phyloP scores from a whole-genome alignment of 2,329 filamentous ascomycete species.

The Xylaria hypoxylon region DNA sequence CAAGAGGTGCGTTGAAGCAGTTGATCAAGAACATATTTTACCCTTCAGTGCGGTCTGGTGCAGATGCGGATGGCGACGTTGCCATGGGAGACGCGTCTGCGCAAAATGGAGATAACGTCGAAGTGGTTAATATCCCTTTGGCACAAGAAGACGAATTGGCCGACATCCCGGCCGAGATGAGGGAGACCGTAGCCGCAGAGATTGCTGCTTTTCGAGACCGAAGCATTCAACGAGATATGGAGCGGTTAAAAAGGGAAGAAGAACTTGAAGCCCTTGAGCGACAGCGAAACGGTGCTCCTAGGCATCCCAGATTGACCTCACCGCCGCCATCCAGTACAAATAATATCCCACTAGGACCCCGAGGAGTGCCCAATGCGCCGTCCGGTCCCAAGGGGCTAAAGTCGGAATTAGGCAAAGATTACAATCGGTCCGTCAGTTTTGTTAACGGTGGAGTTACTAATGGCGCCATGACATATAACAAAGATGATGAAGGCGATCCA shows the following conservation, averaged over 20 bases:
- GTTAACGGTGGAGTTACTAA: conserved; percentile 81
- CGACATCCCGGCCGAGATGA: conserved; percentile 96
- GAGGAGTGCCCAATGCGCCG: conserved; percentile 78
- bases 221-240: conserved; percentile 87
- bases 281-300: conserved; percentile 72
- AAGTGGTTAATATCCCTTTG: conserved; percentile 90
- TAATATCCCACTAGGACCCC: conserved; percentile 80
- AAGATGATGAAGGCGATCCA: conserved; percentile 87
- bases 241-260: conserved; percentile 88
- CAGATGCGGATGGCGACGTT: conserved; percentile 74
- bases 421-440: conserved; percentile 73
- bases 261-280: conserved; percentile 91
- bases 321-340: conserved; percentile 75
- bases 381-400: conserved; percentile 73
- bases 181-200: conserved; percentile 92
- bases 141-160: conserved; percentile 91
- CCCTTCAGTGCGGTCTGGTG: conserved; percentile 64
- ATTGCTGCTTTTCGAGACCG: conserved; percentile 94
- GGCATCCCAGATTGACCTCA: conserved; percentile 76
- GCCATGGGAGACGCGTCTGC: conserved; percentile 73
- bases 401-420: conserved; percentile 59
- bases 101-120: conserved; percentile 72
- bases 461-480: conserved; percentile 66
- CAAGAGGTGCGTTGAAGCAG: conserved; percentile 73
- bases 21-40: conserved; percentile 79